A percentile compares a stretch with the other conserved stretches of the same genome.
These are phyloP conservation scores for Boletus reticulatus DNA, from an alignment of 768 basidiomycete genomes.

Conservation along the genomic window DNA sequence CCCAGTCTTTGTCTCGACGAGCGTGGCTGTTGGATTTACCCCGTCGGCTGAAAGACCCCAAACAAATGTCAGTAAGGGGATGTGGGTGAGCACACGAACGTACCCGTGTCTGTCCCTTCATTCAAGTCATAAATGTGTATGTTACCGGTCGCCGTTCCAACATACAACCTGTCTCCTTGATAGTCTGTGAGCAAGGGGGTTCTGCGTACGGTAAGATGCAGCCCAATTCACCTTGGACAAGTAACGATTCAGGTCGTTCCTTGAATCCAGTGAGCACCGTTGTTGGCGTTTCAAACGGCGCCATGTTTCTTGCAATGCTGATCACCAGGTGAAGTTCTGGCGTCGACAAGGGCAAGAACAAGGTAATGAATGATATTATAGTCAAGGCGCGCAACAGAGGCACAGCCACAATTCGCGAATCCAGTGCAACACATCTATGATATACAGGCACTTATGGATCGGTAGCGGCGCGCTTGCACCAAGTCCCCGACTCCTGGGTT, in stretches of 20 bases:
- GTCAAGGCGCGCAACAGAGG: background rate
- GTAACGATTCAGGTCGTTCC: constrained; percentile 35
- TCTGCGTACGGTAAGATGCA: background rate
- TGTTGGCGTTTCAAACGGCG: constrained; percentile 30
- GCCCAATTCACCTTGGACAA: constrained; percentile 24
- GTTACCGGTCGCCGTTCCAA: constrained; percentile 58
- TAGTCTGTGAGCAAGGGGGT: background rate
- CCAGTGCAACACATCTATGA: too few relatives aligned
- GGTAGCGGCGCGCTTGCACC: too few relatives aligned
- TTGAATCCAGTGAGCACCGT: constrained; percentile 32
- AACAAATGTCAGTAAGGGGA: constrained; percentile 19
- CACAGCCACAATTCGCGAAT: constrained; percentile 6
- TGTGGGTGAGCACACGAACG: constrained; percentile 20
- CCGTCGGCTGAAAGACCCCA: constrained; percentile 4
- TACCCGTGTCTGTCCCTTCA: constrained; percentile 40
- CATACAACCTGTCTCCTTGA: constrained; percentile 56
- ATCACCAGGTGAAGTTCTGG: background rate
- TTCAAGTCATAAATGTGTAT: constrained; percentile 51
- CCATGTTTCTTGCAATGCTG: constrained; percentile 19
- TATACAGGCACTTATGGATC: too few relatives aligned
- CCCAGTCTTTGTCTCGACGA: constrained; percentile 65
- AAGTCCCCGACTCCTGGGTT: too few relatives aligned
- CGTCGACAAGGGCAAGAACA: background rate
- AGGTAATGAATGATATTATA: background rate
- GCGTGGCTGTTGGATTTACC: constrained; percentile 20